Evolutionary conservation across 768 basidiomycete genomes (phyloP).

Genomic region (Termitomyces sp.): DNA sequence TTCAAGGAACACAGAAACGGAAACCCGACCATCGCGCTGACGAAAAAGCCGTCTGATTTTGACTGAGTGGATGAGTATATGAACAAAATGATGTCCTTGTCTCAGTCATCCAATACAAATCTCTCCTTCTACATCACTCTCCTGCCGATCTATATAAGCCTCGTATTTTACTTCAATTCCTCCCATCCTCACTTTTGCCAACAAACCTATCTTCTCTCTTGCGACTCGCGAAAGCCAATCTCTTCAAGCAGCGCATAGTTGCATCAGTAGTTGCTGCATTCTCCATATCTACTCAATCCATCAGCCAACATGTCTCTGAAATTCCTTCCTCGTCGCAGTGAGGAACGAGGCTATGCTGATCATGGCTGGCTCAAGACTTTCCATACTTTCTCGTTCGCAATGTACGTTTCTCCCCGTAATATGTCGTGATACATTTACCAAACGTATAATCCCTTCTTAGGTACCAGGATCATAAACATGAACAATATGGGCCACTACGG

Average conservation of each 20-base stretch:
- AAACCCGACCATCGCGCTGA: conserved; percentile 5
- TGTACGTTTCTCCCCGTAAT: conserved; percentile 34
- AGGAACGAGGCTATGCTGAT: conserved; percentile 67
- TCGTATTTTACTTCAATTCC: conserved; percentile 28
- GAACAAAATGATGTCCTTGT: conserved; percentile 7
- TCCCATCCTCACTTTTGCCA: conserved; percentile 16
- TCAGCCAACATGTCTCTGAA: conserved; percentile 23
- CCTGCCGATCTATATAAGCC: conserved; percentile 35
- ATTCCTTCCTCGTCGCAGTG: conserved; percentile 49
- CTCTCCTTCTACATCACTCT: conserved; percentile 28
- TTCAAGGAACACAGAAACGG: not conserved
- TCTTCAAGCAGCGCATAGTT: conserved; percentile 21
- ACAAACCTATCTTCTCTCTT: conserved; percentile 33
- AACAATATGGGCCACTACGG: conserved; percentile 68
- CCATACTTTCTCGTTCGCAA: conserved; percentile 77
- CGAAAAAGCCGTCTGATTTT: not conserved
- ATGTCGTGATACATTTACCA: not conserved
- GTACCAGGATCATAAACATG: conserved; percentile 56
- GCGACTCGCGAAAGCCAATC: conserved; percentile 29
- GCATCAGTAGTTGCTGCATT: conserved; percentile 6
- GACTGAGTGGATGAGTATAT: conserved; percentile 5
- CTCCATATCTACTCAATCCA: conserved; percentile 2
- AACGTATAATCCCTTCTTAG: conserved; percentile 18
- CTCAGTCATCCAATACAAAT: conserved; percentile 32
- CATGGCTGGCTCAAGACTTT: conserved; percentile 88